These are phyloP conservation scores for Pythium sukuiense DNA, from an alignment of 352 stramenopile genomes.

Conservation along the genomic window DNA sequence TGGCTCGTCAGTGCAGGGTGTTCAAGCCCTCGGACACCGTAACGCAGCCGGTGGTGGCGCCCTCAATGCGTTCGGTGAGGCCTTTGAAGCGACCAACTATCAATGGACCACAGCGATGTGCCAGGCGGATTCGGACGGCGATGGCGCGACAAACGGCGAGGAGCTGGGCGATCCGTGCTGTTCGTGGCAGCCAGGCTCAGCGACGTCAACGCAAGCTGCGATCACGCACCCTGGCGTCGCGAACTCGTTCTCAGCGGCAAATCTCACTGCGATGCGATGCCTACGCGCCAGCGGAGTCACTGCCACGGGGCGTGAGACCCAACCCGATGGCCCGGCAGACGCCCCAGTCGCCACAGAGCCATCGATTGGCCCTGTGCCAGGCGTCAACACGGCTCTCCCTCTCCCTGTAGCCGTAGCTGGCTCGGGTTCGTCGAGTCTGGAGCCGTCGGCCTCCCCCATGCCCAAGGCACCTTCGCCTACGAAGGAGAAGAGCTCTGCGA, in stretches of 20 bases:
- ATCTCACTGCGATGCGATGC: slow-evolving; percentile 29
- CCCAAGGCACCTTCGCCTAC: not conserved
- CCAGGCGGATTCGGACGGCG: slow-evolving; percentile 64
- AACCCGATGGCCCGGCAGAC: not conserved
- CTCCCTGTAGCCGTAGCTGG: not conserved
- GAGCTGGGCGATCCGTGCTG: slow-evolving; percentile 90
- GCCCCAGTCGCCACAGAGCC: not conserved
- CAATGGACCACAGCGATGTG: slow-evolving; percentile 64
- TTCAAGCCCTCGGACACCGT: slow-evolving; percentile 58
- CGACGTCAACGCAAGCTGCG: slow-evolving; percentile 3
- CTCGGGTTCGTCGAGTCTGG: not conserved
- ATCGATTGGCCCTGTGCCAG: not conserved
- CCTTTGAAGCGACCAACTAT: slow-evolving; percentile 38
- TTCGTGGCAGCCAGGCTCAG: slow-evolving; percentile 37
- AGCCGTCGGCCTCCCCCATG: not conserved
- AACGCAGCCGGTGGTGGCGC: slow-evolving; percentile 46
- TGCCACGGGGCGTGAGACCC: not conserved
- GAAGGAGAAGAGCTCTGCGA: not conserved
- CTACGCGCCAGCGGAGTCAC: not conserved
- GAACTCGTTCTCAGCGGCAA: slow-evolving; percentile 27
- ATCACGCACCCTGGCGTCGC: slow-evolving; percentile 34
- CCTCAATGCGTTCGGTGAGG: slow-evolving; percentile 62
- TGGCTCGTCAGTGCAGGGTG: slow-evolving; percentile 39
- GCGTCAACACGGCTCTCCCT: not conserved
- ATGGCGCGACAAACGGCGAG: slow-evolving; percentile 87